Conservation (phyloP, 108 stramenopile genomes). For the Cyclotella distinguenda region DNA sequence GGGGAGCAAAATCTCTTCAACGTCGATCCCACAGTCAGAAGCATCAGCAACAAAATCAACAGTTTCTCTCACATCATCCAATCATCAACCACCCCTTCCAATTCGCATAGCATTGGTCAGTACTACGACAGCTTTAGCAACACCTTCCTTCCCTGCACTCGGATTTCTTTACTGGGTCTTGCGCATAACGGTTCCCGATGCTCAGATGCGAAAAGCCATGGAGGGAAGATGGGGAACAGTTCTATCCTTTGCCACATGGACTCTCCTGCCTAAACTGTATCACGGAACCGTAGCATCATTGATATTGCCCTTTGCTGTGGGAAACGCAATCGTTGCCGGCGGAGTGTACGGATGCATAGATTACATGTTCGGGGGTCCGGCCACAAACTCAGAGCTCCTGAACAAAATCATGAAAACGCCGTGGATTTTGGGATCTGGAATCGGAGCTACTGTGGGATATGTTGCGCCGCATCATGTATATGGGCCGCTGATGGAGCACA, state of each 20-base stretch:
- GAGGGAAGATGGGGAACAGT: constrained; percentile 45
- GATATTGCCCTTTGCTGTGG: constrained; percentile 46
- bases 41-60: constrained; percentile 3
- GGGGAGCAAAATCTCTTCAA: background rate
- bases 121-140: constrained; percentile 41
- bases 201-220: constrained; percentile 30
- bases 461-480: constrained; percentile 40
- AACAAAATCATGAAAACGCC: constrained; percentile 17
- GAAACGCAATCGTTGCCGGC: constrained; percentile 46
- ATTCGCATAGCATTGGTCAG: constrained; percentile 47
- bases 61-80: background rate
- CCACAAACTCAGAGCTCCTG: background rate
- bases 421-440: constrained; percentile 38
- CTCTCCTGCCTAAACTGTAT: constrained; percentile 38
- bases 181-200: constrained; percentile 35
- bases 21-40: background rate
- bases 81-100: constrained; percentile 38
- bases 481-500: constrained; percentile 35
- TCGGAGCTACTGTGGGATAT: constrained; percentile 46
- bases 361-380: constrained; percentile 15
- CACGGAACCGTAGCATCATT: constrained; percentile 28
- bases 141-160: constrained; percentile 49
- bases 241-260: constrained; percentile 43
- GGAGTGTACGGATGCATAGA: constrained; percentile 31
- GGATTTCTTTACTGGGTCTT: constrained; percentile 39